phyloP scores from a whole-genome alignment of 805 yeast genomes.

The Cyberlindnera nakhonratchasimensis region DNA sequence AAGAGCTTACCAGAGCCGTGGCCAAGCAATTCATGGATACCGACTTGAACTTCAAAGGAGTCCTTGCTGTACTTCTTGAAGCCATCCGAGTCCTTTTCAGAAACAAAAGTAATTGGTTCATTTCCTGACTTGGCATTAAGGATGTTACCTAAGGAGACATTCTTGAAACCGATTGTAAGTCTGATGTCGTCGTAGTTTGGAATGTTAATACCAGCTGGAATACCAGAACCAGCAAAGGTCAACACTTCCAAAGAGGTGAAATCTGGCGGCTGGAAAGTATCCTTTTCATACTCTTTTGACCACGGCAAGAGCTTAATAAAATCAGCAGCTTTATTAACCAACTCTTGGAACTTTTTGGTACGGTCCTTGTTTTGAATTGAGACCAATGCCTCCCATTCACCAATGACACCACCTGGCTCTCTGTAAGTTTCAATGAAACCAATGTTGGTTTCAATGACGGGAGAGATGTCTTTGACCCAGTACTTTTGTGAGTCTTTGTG shows the following conservation, averaged over 20 bases:
- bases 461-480: slow-evolving; percentile 88
- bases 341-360: slow-evolving; percentile 69
- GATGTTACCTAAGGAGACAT: slow-evolving; percentile 85
- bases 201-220: slow-evolving; percentile 90
- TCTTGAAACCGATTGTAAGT: slow-evolving; percentile 79
- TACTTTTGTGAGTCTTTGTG: slow-evolving; percentile 79
- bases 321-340: slow-evolving; percentile 63
- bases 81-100: slow-evolving; percentile 46
- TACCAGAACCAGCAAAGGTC: slow-evolving; percentile 85
- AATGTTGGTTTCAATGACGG: slow-evolving; percentile 73
- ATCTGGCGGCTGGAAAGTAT: slow-evolving; percentile 86
- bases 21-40: slow-evolving; percentile 86
- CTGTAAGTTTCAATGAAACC: slow-evolving; percentile 93
- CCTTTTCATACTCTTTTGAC: slow-evolving; percentile 74
- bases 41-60: slow-evolving; percentile 91
- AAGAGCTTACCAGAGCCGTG: slow-evolving; percentile 88
- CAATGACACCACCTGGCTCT: slow-evolving; percentile 88
- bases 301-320: slow-evolving; percentile 74
- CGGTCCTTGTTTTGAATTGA: slow-evolving; percentile 88
- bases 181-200: slow-evolving; percentile 92
- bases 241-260: slow-evolving; percentile 87
- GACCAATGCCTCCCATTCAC: slow-evolving; percentile 91
- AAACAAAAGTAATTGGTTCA: slow-evolving; percentile 66
- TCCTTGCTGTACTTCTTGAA: slow-evolving; percentile 73
- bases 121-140: slow-evolving; percentile 69